Conservation (phyloP, 2,329 filamentous ascomycete genomes). For the Raffaelea deltoideospora region DNA sequence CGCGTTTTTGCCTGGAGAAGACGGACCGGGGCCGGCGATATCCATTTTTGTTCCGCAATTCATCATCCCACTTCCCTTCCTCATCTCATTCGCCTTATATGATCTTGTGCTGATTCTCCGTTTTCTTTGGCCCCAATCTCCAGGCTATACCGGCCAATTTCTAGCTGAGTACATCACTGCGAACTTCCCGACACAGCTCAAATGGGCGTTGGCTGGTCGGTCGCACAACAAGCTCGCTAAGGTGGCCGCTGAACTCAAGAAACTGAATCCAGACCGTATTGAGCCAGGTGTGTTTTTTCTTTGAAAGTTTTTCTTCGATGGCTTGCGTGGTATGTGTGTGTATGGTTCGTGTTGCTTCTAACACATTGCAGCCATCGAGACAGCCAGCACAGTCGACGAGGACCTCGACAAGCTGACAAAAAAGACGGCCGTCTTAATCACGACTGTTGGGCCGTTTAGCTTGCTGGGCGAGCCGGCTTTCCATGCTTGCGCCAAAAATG, state of each 20-base stretch:
- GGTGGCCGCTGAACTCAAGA: constrained; percentile 51
- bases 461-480: constrained; percentile 42
- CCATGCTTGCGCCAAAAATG: constrained; percentile 44
- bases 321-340: not conserved
- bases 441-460: constrained; percentile 44
- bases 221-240: constrained; percentile 59
- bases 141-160: constrained; percentile 71
- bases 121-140: too few species aligned
- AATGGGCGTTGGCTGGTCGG: constrained; percentile 79
- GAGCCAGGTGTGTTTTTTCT: constrained; percentile 61
- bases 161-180: constrained; percentile 61
- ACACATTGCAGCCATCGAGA: constrained; percentile 32
- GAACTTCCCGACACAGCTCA: constrained; percentile 57
- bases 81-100: too few species aligned
- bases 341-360: too few species aligned
- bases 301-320: not conserved
- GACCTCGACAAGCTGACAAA: constrained; percentile 33
- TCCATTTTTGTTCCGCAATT: not conserved
- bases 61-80: not conserved
- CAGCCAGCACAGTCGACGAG: constrained; percentile 28
- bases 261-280: constrained; percentile 51
- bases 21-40: too few species aligned
- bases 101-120: too few species aligned
- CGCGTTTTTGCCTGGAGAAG: not conserved
- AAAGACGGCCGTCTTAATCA: constrained; percentile 41